These are phyloP conservation scores for Colletotrichum sp. DNA, from an alignment of 2,329 filamentous ascomycete genomes.

Conservation along the genomic window DNA sequence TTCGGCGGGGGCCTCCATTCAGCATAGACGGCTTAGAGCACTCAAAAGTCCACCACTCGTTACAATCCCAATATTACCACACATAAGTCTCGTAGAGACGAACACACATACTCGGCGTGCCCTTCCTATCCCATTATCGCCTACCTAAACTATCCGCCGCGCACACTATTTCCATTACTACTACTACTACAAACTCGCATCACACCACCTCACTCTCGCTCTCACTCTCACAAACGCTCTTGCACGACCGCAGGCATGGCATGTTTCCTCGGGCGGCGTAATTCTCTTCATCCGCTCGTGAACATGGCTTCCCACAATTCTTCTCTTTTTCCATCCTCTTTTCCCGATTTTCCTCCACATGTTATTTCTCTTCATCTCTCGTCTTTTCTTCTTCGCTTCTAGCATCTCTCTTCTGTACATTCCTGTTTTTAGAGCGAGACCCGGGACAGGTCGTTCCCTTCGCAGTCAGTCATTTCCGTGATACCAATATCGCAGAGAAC, in stretches of 20 bases:
- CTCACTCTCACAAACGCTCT: background rate
- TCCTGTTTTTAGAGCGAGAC: slow-evolving; percentile 19
- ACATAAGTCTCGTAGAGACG: slow-evolving; percentile 3
- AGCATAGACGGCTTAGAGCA: slow-evolving; percentile 23
- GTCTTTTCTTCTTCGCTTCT: background rate
- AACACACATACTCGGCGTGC: background rate
- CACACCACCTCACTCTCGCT: background rate
- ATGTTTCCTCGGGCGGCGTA: slow-evolving; percentile 6
- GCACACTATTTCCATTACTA: background rate
- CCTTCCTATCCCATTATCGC: background rate
- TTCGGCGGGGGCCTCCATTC: slow-evolving; percentile 16
- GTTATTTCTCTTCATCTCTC: background rate
- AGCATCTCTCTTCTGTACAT: slow-evolving; percentile 23
- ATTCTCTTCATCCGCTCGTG: slow-evolving; percentile 18
- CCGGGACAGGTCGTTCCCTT: slow-evolving; percentile 24
- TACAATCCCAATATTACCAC: slow-evolving; percentile 15
- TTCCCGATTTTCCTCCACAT: background rate
- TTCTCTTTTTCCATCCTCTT: background rate
- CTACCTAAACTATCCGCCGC: background rate
- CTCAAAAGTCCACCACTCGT: slow-evolving; percentile 20
- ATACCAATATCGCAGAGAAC: slow-evolving; percentile 22
- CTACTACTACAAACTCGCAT: background rate
- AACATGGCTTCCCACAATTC: slow-evolving; percentile 8
- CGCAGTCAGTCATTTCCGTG: slow-evolving; percentile 22
- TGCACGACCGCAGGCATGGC: slow-evolving; percentile 10